Percentiles rank a stretch among this genome's conserved stretches.
Evolutionary conservation across 257 asterid genomes (phyloP).

Genomic region (Scutellaria minor): DNA sequence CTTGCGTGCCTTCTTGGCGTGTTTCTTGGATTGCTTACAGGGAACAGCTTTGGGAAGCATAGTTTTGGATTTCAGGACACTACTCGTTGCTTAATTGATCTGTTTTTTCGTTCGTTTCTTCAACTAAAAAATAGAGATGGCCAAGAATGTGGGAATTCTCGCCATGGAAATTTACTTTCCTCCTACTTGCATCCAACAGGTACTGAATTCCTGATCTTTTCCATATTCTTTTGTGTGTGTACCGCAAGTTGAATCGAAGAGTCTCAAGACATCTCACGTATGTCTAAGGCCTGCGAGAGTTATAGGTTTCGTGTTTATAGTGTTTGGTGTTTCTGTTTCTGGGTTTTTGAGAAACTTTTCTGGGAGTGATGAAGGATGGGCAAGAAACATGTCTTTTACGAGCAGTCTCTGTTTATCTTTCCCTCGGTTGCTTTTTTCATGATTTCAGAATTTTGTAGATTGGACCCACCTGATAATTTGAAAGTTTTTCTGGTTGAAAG

Average conservation of each 20-base stretch:
- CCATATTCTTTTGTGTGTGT: neutral
- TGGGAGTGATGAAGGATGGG: slow-evolving; percentile 28
- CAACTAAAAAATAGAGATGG: slow-evolving; percentile 40
- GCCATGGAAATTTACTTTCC: slow-evolving; percentile 97
- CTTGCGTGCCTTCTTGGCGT: slow-evolving; percentile 23
- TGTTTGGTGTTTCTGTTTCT: slow-evolving; percentile 3
- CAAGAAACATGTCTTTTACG: neutral
- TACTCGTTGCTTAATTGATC: slow-evolving; percentile 36
- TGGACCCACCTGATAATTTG: slow-evolving; percentile 36
- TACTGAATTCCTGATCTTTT: slow-evolving; percentile 21
- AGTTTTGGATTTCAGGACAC: slow-evolving; percentile 19
- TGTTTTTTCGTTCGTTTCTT: slow-evolving; percentile 27
- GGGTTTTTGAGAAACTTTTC: slow-evolving; percentile 15
- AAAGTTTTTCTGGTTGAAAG: slow-evolving; percentile 20
- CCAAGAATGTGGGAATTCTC: slow-evolving; percentile 92
- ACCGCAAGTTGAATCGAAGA: slow-evolving; percentile 20
- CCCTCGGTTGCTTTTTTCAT: neutral
- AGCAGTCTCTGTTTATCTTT: neutral
- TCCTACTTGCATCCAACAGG: slow-evolving; percentile 96
- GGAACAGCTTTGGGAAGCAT: neutral
- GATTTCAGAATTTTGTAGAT: slow-evolving; percentile 1
- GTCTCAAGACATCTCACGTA: neutral
- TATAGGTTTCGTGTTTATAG: neutral
- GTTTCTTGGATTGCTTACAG: slow-evolving; percentile 29
- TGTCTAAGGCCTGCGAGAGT: slow-evolving; percentile 1